Conservation (phyloP, 2,329 filamentous ascomycete species). For the Corniculantispora saksenae region DNA sequence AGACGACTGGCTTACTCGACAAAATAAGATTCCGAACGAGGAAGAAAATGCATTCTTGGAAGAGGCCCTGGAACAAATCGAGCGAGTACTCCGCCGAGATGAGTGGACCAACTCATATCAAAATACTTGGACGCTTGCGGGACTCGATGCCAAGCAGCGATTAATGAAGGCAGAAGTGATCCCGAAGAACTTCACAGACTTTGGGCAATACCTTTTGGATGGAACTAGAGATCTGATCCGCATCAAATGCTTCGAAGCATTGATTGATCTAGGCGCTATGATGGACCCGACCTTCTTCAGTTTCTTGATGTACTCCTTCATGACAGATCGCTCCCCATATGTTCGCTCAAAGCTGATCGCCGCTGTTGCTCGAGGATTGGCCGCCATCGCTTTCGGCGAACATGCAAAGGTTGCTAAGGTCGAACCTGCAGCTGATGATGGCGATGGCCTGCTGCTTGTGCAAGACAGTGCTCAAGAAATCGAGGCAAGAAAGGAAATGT, state of each 20-base stretch:
- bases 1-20: constrained; percentile 46
- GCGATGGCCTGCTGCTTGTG: constrained; percentile 42
- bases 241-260: constrained; percentile 64
- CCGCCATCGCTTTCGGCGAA: constrained; percentile 65
- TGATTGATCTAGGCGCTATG: constrained; percentile 64
- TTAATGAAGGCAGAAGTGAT: constrained; percentile 67
- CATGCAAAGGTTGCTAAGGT: constrained; percentile 47
- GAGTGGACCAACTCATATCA: constrained; percentile 69
- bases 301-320: constrained; percentile 59
- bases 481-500: constrained; percentile 62
- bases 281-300: constrained; percentile 55
- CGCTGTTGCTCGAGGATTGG: constrained; percentile 59
- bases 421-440: constrained; percentile 38
- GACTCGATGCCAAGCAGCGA: constrained; percentile 60
- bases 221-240: constrained; percentile 63
- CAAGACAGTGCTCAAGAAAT: constrained; percentile 50
- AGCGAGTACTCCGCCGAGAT: constrained; percentile 66
- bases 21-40: constrained; percentile 47
- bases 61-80: constrained; percentile 61
- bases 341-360: constrained; percentile 62
- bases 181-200: constrained; percentile 53
- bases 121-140: constrained; percentile 65
- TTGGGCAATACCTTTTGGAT: constrained; percentile 66
- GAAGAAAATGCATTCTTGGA: constrained; percentile 52
- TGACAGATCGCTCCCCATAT: constrained; percentile 64